Evolutionary conservation across 495 filamentous ascomycete genomes (phyloP), one percentile per base, ranked within the genome.

Genomic region (Beverwykella pulmonaria): DNA sequence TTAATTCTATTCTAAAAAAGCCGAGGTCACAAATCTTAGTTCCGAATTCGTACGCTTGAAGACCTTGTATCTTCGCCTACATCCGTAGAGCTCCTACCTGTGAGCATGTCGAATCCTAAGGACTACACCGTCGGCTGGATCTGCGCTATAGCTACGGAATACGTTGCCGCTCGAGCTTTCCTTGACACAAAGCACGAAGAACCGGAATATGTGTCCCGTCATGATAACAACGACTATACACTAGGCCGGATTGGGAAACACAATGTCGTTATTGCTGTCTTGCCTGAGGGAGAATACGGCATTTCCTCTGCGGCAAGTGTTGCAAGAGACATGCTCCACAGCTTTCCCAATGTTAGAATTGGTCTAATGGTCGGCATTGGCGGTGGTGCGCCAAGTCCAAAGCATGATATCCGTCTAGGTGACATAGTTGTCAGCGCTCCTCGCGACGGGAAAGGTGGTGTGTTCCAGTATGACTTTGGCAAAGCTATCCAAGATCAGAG

Each of bases 121-220:
- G 44, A 62, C 20, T 75, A 77, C 23, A 76, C 70, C 0, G 73
- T 79, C 20, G 78, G 75, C 50, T 79, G 78, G 77, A 77, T 81
- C 19, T 78, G 76, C 62, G 75, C 75, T 50, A 60, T 78, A 41
- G 56, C 14, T 14, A 76, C 67, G 1, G 74, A 78, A 48, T 65
- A 70, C 41, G 74, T 75, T 49, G 78, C 77, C 0, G 77, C 75
- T 30, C 60, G 57, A 49, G 71, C 59, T 15, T 72, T 79, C 19
- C 74, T 79, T 10, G 79, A 80, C 36, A 65, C 73, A 69, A 60
- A 62, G 32, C 74, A 75, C 63, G 70, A 65, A 0, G 41, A 15
- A 14, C 71, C 62, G 17, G 69, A 76, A 54, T 30, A 59, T 46
- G 47, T 72, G 20, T 49, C 72, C 22, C 62, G 25, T 1, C 50